Evolutionary conservation across 2,329 filamentous ascomycete species (phyloP).

Genomic region (Diaporthe nobilis): DNA sequence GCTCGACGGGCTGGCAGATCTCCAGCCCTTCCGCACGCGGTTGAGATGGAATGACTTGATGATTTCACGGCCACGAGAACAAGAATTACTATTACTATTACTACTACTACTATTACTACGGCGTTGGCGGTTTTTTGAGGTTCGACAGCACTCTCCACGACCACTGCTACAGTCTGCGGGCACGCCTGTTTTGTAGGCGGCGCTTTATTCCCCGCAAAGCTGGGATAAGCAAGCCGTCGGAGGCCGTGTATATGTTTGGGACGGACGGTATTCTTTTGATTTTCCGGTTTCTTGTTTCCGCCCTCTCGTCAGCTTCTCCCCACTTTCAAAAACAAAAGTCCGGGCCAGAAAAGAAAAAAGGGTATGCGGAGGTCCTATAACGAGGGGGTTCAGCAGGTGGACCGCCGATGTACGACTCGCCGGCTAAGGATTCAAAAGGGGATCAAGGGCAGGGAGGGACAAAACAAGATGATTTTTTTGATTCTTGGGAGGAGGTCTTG

Average conservation of each 20-base stretch:
- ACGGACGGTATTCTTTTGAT: constrained; percentile 1
- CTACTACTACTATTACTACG: constrained; percentile 25
- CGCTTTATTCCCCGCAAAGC: constrained; percentile 8
- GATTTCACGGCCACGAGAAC: constrained; percentile 42
- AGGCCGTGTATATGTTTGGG: constrained; percentile 27
- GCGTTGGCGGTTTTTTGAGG: constrained; percentile 41
- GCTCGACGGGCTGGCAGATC: background rate
- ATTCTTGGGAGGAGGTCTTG: constrained; percentile 13
- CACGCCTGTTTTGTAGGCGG: constrained; percentile 16
- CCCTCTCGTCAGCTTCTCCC: constrained; percentile 16
- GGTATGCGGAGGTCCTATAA: constrained; percentile 1
- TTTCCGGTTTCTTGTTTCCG: constrained; percentile 15
- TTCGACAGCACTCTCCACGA: constrained; percentile 41
- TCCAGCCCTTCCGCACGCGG: background rate
- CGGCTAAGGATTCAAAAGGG: constrained; percentile 26
- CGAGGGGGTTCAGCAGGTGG: constrained; percentile 19
- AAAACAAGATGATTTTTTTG: constrained; percentile 31
- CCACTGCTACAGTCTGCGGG: constrained; percentile 29
- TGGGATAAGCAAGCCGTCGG: constrained; percentile 1
- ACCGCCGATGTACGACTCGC: constrained; percentile 14
- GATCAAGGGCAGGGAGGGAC: constrained; percentile 22
- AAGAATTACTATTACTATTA: constrained; percentile 26
- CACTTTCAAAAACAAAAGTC: constrained; percentile 22
- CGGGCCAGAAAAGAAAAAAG: constrained; percentile 23
- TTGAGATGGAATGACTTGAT: constrained; percentile 39